A percentile compares a stretch with the other conserved stretches of the same genome.
Conservation (phyloP, 2,329 filamentous ascomycete genomes). For the Exophiala calicioides region DNA sequence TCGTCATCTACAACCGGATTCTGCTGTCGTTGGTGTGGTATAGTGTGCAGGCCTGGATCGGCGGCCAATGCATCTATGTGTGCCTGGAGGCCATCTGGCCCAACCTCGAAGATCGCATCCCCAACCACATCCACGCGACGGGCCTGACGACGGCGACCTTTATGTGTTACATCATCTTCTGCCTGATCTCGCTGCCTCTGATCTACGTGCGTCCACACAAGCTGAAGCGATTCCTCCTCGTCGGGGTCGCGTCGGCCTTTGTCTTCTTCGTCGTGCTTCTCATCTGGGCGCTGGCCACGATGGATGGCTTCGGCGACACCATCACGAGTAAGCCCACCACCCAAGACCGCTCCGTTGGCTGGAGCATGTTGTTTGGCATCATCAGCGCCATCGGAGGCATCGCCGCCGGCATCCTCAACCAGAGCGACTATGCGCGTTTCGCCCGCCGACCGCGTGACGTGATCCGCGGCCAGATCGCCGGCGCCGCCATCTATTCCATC, state of each 20-base stretch:
- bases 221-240: constrained; percentile 46
- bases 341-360: constrained; percentile 21
- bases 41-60: constrained; percentile 56
- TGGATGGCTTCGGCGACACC: constrained; percentile 36
- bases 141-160: constrained; percentile 46
- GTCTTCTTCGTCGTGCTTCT: constrained; percentile 42
- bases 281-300: constrained; percentile 40
- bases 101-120: constrained; percentile 44
- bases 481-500: constrained; percentile 42
- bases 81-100: constrained; percentile 51
- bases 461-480: constrained; percentile 43
- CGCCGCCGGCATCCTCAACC: constrained; percentile 49
- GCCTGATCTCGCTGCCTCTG: constrained; percentile 46
- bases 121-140: constrained; percentile 39
- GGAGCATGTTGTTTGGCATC: constrained; percentile 36
- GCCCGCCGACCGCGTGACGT: constrained; percentile 42
- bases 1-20: constrained; percentile 82
- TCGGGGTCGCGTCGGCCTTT: constrained; percentile 43
- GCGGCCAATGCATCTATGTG: constrained; percentile 54
- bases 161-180: constrained; percentile 49
- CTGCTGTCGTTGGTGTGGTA: constrained; percentile 65
- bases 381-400: constrained; percentile 48
- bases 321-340: constrained; percentile 18
- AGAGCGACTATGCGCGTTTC: constrained; percentile 49
- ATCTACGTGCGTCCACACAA: constrained; percentile 49